phyloP scores from a whole-genome alignment of 208 protist species.

The Trypanosoma mega region DNA sequence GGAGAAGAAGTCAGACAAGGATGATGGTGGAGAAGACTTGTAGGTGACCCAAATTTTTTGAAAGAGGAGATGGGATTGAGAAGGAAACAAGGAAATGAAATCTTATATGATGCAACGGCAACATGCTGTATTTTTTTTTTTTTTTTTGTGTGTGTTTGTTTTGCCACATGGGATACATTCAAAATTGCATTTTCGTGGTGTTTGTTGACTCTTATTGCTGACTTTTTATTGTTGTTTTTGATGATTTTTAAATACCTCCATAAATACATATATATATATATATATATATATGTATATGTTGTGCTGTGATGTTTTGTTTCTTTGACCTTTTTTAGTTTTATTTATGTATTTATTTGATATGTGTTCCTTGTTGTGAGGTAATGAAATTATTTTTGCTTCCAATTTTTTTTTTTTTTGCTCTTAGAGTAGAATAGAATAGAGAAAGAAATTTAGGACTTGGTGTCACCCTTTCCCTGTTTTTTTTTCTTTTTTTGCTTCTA shows the following conservation, averaged over 20 bases:
- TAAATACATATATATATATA: too few species aligned
- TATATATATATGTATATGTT: neutral
- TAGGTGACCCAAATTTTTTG: conserved; percentile 15
- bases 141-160: too few species aligned
- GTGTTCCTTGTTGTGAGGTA: neutral
- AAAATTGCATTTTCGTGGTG: too few species aligned
- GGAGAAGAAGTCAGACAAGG: conserved; percentile 32
- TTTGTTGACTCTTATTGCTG: too few species aligned
- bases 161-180: too few species aligned
- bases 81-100: too few species aligned
- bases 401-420: conserved; percentile 8
- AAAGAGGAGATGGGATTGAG: too few species aligned
- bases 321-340: neutral
- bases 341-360: neutral
- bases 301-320: neutral
- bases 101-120: too few species aligned
- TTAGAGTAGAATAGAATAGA: too few species aligned
- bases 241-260: too few species aligned
- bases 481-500: conserved; percentile 5
- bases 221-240: too few species aligned
- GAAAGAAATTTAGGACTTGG: neutral
- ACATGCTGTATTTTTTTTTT: too few species aligned
- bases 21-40: conserved; percentile 47
- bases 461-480: neutral
- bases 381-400: neutral